Conservation (phyloP, 441 rosid genomes). For the Croton laevigatus region DNA sequence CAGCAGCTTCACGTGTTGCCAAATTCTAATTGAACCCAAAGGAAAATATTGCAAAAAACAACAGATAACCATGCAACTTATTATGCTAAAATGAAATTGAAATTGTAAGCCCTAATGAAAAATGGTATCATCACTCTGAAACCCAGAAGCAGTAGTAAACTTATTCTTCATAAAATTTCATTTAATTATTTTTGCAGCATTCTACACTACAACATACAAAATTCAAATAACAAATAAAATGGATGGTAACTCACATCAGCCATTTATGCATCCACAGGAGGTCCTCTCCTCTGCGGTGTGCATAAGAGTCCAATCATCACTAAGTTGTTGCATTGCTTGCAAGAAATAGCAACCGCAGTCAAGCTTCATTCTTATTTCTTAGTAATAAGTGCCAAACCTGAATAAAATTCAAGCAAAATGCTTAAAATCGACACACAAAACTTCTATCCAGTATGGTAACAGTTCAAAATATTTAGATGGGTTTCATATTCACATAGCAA, state of each 20-base stretch:
- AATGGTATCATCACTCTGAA: too few species aligned
- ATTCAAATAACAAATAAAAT: neutral
- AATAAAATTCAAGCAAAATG: constrained; percentile 3
- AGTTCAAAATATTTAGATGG: neutral
- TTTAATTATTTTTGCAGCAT: neutral
- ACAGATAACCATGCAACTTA: neutral
- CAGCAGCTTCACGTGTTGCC: constrained; percentile 59
- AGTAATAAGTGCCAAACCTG: constrained; percentile 84
- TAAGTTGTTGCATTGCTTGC: constrained; percentile 82
- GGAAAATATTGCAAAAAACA: constrained; percentile 17
- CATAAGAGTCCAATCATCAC: constrained; percentile 83
- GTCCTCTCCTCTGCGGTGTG: constrained; percentile 93
- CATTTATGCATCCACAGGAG: constrained; percentile 76
- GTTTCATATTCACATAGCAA: neutral
- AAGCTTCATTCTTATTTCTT: constrained; percentile 66
- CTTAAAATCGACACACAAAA: neutral
- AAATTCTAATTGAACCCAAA: constrained; percentile 70
- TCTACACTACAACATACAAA: neutral
- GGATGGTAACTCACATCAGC: constrained; percentile 58
- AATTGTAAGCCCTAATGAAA: too few species aligned
- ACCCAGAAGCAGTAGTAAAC: neutral
- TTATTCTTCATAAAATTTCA: neutral
- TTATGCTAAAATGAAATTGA: neutral
- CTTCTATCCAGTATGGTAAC: neutral
- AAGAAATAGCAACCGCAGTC: constrained; percentile 92